Base-by-base conservation (phyloP, 306 rosid species). In the Cotoneaster glaucophyllus region DNA sequence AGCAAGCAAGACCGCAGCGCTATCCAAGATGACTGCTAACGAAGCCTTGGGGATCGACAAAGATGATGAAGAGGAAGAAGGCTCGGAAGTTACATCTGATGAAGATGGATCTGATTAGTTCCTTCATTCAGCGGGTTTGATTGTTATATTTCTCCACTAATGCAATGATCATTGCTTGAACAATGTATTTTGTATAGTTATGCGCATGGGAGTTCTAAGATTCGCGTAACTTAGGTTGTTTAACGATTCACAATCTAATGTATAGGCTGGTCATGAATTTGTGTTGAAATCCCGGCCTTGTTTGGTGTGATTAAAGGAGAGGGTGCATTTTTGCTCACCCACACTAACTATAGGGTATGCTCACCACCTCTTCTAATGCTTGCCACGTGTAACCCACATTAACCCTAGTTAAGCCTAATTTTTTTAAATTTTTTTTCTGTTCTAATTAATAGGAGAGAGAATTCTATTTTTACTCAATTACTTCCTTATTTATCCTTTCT, bases 1-100 rank as follows among this genome's bases (percentile, higher is more conserved):
- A 76, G 97, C 92, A 76, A 95, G 99, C 80, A 95, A 92, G 85
- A 88, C 97, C 39, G 93, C 88, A 53, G 97, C 99, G 34, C 54
- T 95, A 74, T 77, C 74, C 44, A 95, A 88, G 88, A 92, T 92
- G 79, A 83, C 84, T 58, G 82, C 86, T 24, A 21, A 18, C n/a
- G 82, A 77, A 73, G 66, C 81, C 65, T 74, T 28, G 62, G 79
- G 59, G 78, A 74, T 82, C 32, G 78, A 77, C 54, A 88, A 89
- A 69, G 81, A 66, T 69, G 92, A 80, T 22, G 87, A 85, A 3
- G 77, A 54, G 1, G 90, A 88, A 48, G 93, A 85, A 74, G 77
- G 58, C 18, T 87, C 93, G 8, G 90, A 82, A 28, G 67, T 81
- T 77, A 89, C 87, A 79, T 81, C 88, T 58, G 90, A 85, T 11